Base-by-base conservation (phyloP, 345 rosid species). In the Boechera stricta region DNA sequence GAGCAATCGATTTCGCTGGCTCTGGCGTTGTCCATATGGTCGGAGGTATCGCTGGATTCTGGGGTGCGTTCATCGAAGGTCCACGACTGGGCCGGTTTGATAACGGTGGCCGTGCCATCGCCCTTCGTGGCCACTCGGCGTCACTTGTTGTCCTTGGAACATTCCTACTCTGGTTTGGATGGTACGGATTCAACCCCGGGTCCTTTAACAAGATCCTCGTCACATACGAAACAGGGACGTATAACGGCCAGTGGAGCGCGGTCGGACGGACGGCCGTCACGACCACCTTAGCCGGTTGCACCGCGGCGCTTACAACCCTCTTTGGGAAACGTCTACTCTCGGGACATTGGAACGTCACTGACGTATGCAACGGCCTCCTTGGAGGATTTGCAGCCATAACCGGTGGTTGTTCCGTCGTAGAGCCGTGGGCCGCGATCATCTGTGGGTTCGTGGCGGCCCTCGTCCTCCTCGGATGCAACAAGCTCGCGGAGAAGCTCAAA, bases 311-410 rank as follows among this genome's bases (percentile, higher is more conserved):
- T 4, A 92, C 96, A 7, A 92, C 92, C 32, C 70, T 92, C 1
- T 92, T 92, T 9, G 75, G 94, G 11, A 92, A 90, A 57, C 84
- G 94, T 48, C 10, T 90, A 0, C 33, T 92, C n/a, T 86, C 83
- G 0, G 94, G 92, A 7, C 94, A 92, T 13, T 92, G 96, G 96
- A 90, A 87, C 35, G 96, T 92, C 1, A 76, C 74, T 0, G 94
- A 87, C 11, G 98, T 90, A 1, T 92, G 96, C 10, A 92, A 92
- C 18, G 96, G 98, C 15, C 82, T 92, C 9, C 74, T 92, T 1
- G 94, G 96, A 6, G 96, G 98, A 5, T 90, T 92, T 42, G 97
- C 94, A 2, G 96, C 97, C 0, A 92, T 92, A 44, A 92, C 96
- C 15, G 82, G 92, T 0, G 96, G 94, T 0, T 92, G 94, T 49